These are phyloP conservation scores for Coemansia sp. DNA, from an alignment of 192 early-diverging fungal genomes.

Conservation along the genomic window DNA sequence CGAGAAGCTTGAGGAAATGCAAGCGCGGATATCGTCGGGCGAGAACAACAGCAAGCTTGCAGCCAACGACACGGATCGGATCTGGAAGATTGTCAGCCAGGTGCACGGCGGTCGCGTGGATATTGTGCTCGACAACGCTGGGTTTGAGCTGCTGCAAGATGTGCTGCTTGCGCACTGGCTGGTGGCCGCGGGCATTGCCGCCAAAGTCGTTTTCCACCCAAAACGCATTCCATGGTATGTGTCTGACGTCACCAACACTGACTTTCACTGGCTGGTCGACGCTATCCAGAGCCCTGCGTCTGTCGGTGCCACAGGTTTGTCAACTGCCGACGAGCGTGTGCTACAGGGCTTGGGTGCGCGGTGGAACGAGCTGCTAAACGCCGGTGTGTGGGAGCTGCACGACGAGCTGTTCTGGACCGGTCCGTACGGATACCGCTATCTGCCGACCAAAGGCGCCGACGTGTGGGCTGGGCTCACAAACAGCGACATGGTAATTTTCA, in stretches of 20 bases:
- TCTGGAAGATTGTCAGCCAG: constrained; percentile 59
- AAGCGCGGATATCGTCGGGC: constrained; percentile 52
- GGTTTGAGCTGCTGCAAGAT: constrained; percentile 90
- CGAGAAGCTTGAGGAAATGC: constrained; percentile 69
- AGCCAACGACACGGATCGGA: constrained; percentile 65
- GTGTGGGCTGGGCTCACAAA: constrained; percentile 58
- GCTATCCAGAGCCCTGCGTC: constrained; percentile 21
- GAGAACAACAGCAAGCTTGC: constrained; percentile 60
- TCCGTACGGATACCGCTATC: constrained; percentile 76
- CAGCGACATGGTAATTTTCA: constrained; percentile 78
- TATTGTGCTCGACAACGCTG: constrained; percentile 88
- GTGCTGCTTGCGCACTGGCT: constrained; percentile 85
- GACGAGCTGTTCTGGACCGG: constrained; percentile 85
- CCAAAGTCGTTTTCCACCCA: constrained; percentile 72
- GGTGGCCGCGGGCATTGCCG: constrained; percentile 62
- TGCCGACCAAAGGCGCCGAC: constrained; percentile 63
- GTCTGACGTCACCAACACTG: constrained; percentile 80
- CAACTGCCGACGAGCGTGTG: constrained; percentile 32
- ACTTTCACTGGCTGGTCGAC: constrained; percentile 69
- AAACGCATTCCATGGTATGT: constrained; percentile 97
- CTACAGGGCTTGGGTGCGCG: constrained; percentile 56
- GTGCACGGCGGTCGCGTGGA: constrained; percentile 65
- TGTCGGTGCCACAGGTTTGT: constrained; percentile 21
- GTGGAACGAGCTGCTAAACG: constrained; percentile 66
- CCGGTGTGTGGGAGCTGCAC: constrained; percentile 64